Base-by-base conservation (phyloP, 306 rosid species). In the Medicago ruthenica region DNA sequence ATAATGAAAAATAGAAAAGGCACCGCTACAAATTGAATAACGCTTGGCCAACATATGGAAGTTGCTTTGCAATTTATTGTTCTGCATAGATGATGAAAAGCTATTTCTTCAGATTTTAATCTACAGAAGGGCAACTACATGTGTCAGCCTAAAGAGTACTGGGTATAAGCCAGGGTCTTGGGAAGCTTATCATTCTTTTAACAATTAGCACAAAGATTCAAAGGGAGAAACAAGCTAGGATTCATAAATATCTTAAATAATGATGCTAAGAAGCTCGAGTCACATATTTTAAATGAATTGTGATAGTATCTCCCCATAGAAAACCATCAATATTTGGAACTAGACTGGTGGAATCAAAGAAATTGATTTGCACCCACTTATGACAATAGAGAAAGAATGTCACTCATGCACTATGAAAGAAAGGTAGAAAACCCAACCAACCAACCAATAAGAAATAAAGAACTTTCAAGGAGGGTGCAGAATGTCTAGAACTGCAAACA, bases 341-440 rank as follows among this genome's bases (percentile, higher is more conserved):
- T 36, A 47, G 67, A 40, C n/a, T 2, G 13, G 40, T 48, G 47
- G 41, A 74, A 68, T 54, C 34, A 78, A 78, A n/a, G 21, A 69
- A 42, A 20, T 9, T 42, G 75, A 62, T 16, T 62, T 9, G 36
- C 34, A 74, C 57, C 73, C 16, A 27, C 36, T 44, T 51, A 27
- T 51, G 24, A 51, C 60, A 39, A 17, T 57, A 51, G 62, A 15
- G 21, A 70, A 31, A 50, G 62, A 48, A 68, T 48, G 9, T 4
- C 54, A 47, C 51, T 20, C 40, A 20, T n/a, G 73, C 80, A 75
- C 44, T 50, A 60, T 65, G 61, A 81, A 61, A 31, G 61, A 75
- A 69, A 75, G 60, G 34, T 42, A 2, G 3, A 70, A 54, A 54
- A 17, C 59, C 4, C 15, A 22, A 55, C 11, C 8, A 50, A 67